Evolutionary conservation across 805 yeast species (phyloP).

Genomic region (Candida odintsovae): DNA sequence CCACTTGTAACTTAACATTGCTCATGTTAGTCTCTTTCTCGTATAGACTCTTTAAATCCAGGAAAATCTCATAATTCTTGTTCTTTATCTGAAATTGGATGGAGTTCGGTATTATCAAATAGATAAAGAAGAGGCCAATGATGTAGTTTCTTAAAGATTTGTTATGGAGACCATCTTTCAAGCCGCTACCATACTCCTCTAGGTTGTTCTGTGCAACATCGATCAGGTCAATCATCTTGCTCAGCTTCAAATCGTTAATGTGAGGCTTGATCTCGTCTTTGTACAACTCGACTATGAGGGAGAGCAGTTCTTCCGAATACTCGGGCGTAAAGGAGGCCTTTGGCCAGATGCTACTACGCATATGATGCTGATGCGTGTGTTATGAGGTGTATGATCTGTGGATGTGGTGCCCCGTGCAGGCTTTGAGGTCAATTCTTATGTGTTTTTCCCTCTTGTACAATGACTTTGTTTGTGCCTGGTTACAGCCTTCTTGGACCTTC

Average conservation of each 20-base stretch:
- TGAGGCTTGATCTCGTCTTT: conserved; percentile 28
- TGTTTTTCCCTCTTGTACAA: too few relatives aligned
- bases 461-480: background rate
- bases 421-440: too few relatives aligned
- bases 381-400: background rate
- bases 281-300: conserved; percentile 25
- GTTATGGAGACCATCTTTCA: conserved; percentile 15
- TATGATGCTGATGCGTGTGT: background rate
- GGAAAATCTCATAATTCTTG: conserved; percentile 32
- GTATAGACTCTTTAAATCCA: conserved; percentile 28
- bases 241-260: conserved; percentile 26
- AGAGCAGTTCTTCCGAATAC: conserved; percentile 31
- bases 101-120: conserved; percentile 32
- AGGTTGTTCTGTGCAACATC: conserved; percentile 31
- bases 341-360: conserved; percentile 5
- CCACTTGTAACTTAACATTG: conserved; percentile 32
- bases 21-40: conserved; percentile 34
- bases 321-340: conserved; percentile 30
- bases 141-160: conserved; percentile 29
- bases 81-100: conserved; percentile 36
- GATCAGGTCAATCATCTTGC: conserved; percentile 31
- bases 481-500: background rate
- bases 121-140: conserved; percentile 32
- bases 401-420: too few relatives aligned
- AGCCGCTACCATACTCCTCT: conserved; percentile 25